Percentiles rank a stretch among this genome's conserved stretches.
These are phyloP conservation scores for Sphaerostilbella broomeana DNA, from an alignment of 2,329 filamentous ascomycete species.

Conservation along the genomic window DNA sequence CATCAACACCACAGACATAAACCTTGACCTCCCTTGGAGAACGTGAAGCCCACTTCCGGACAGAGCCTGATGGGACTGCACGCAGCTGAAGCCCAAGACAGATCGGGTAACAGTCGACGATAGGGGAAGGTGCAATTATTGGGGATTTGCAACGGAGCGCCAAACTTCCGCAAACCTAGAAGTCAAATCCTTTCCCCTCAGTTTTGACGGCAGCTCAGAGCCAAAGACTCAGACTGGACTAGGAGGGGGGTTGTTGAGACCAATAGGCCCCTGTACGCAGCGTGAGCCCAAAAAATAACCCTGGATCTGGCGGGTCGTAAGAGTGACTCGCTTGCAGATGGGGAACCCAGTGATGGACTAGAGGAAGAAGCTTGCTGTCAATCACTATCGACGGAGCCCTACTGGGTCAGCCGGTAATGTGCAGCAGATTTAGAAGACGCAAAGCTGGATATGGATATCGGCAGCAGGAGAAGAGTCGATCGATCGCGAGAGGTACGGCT, in stretches of 20 bases:
- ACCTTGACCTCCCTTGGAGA: no score
- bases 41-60: slow-evolving; percentile 1
- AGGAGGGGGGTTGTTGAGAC: slow-evolving; percentile 1
- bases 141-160: slow-evolving; percentile 3
- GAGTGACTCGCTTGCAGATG: background rate
- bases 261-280: background rate
- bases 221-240: slow-evolving; percentile 2
- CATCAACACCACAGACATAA: no score
- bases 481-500: no score
- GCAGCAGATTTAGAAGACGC: no score
- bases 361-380: no score
- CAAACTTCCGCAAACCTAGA: background rate
- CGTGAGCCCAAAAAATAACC: slow-evolving; percentile 1
- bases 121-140: background rate
- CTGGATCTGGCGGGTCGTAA: slow-evolving; percentile 2
- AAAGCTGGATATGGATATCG: no score
- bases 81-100: background rate
- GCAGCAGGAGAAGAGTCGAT: no score
- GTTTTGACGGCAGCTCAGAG: slow-evolving; percentile 1
- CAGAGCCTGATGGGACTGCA: slow-evolving; percentile 1
- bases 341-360: no score
- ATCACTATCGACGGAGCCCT: no score
- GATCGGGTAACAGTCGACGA: background rate
- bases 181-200: background rate
- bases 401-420: no score